phyloP scores from a whole-genome alignment of 2,329 filamentous ascomycete genomes.

The Aspergillus aculeatus region DNA sequence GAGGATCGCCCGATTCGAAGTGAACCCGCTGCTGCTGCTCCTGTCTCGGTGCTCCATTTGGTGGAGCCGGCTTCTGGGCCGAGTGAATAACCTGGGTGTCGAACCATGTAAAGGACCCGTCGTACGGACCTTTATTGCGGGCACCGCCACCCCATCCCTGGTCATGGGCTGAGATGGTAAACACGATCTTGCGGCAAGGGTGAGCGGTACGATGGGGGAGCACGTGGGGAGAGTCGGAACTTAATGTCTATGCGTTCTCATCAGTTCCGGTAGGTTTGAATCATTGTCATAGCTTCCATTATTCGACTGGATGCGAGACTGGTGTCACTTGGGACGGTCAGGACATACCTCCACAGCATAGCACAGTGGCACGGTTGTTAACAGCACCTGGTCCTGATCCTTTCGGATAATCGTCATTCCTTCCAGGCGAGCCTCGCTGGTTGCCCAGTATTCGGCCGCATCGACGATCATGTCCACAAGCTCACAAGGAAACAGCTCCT shows the following conservation, averaged over 20 bases:
- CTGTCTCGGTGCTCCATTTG: conserved; percentile 17
- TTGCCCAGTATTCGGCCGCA: conserved; percentile 38
- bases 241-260: conserved; percentile 13
- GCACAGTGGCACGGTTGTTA: conserved; percentile 39
- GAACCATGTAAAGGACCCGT: conserved; percentile 41
- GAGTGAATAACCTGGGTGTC: conserved; percentile 33
- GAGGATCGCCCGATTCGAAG: conserved; percentile 24
- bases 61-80: conserved; percentile 22
- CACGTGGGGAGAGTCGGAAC: conserved; percentile 18
- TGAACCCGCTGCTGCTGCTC: conserved; percentile 16
- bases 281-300: not conserved
- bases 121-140: conserved; percentile 24
- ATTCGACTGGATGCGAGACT: not conserved
- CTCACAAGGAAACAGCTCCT: conserved; percentile 33
- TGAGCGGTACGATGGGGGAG: conserved; percentile 36
- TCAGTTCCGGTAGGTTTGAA: not conserved
- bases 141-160: conserved; percentile 33
- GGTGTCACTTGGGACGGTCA: not conserved
- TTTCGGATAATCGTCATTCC: conserved; percentile 24
- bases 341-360: conserved; percentile 29
- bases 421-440: conserved; percentile 21
- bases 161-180: conserved; percentile 37
- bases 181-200: conserved; percentile 42
- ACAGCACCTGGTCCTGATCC: conserved; percentile 35
- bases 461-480: conserved; percentile 42